Percentiles rank a stretch among this genome's conserved stretches.
Evolutionary conservation across 768 basidiomycete species (phyloP).

Genomic region (Coprinopsis marcescibilis): DNA sequence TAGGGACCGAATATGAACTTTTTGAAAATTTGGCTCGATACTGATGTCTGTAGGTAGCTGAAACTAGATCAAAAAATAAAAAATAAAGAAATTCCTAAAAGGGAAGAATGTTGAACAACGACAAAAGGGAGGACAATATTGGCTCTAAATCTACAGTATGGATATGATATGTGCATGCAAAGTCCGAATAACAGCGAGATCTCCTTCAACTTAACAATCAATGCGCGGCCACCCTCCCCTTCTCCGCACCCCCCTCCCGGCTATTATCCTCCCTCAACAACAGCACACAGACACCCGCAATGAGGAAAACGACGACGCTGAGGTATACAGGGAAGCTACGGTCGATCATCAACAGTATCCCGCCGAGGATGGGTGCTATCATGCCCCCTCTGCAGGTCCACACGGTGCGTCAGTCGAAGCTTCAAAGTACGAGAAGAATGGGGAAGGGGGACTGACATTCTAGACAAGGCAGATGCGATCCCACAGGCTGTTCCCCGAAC

Average conservation of each 20-base stretch:
- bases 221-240: conserved; percentile 21
- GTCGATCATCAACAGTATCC: conserved; percentile 60
- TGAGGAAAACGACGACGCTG: conserved; percentile 58
- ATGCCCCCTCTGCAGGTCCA: conserved; percentile 66
- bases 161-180: too few relatives aligned
- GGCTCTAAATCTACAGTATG: too few relatives aligned
- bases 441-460: conserved; percentile 51
- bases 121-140: too few relatives aligned
- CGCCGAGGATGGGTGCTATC: conserved; percentile 80
- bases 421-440: background rate
- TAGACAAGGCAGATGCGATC: conserved; percentile 77
- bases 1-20: too few relatives aligned
- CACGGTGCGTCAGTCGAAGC: conserved; percentile 6
- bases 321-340: conserved; percentile 71
- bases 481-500: conserved; percentile 88
- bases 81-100: too few relatives aligned
- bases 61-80: too few relatives aligned
- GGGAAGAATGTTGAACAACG: too few relatives aligned
- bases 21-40: too few relatives aligned
- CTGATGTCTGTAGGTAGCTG: too few relatives aligned
- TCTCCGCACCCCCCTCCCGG: conserved; percentile 23
- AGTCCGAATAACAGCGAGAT: too few relatives aligned
- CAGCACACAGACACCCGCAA: conserved; percentile 60
- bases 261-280: conserved; percentile 49
- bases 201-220: conserved; percentile 13